Evolutionary conservation across 1,284 basidiomycete species (phyloP), one percentile per base, ranked within the genome.

Genomic region (Tilletiopsis washingtonensis): DNA sequence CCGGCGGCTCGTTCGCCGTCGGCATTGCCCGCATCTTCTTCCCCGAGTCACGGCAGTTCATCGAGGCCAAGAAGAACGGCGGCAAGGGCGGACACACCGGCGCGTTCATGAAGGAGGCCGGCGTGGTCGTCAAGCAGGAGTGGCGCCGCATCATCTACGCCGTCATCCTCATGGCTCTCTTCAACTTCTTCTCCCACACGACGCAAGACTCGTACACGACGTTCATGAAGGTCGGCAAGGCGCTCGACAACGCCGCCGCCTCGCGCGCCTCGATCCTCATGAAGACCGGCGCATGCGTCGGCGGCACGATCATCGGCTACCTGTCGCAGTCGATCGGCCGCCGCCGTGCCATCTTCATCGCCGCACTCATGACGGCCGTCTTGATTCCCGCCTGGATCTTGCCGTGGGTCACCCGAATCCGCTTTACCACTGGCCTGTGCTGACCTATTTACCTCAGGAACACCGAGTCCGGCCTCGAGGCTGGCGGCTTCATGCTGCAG

Each of bases 371-470:
- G 29, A 56, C 47, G 47, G 54, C 59, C 48, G 43, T 39, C 24
- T 43, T 65, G 12, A 64, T 65, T 24, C 63, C 63, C 37, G 61
- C 63, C 32, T 65, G 63, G 61, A 43, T 65, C n/a, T 49, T 65
- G 24, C 63, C 63, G n/a, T n/a, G n/a, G n/a, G n/a, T n/a, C n/a
- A n/a, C n/a, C n/a, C n/a, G n/a, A n/a, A n/a, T n/a, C n/a, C n/a
- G n/a, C n/a, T n/a, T n/a, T n/a, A n/a, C n/a, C n/a, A n/a, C n/a
- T n/a, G n/a, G n/a, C n/a, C n/a, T n/a, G n/a, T n/a, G n/a, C n/a
- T n/a, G n/a, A n/a, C n/a, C n/a, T n/a, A n/a, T n/a, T n/a, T n/a
- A n/a, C n/a, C n/a, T n/a, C n/a, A n/a, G n/a, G 24, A 51, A n/a
- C 25, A 46, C 51, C 45, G 51, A 55, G 26, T 29, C 27, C 14